Evolutionary conservation across 2,329 filamentous ascomycete genomes (phyloP).

Genomic region (Paraconiothyrium brasiliense): DNA sequence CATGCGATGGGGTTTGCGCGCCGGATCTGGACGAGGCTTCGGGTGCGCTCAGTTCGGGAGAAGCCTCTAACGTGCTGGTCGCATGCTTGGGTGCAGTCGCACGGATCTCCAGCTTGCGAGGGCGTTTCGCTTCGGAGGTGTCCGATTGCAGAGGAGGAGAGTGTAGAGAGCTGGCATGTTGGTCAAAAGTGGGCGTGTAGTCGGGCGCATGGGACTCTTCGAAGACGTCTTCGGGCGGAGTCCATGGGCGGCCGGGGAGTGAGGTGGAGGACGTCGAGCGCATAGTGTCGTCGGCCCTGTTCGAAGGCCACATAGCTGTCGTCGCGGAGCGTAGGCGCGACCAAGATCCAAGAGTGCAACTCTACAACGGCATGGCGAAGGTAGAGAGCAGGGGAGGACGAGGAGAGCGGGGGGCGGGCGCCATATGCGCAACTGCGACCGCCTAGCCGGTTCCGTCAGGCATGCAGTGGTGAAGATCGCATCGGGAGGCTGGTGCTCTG

Average conservation of each 20-base stretch:
- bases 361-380: conserved; percentile 12
- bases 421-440: neutral
- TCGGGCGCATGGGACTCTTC: conserved; percentile 28
- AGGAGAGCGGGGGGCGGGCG: neutral
- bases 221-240: conserved; percentile 43
- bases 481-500: neutral
- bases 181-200: conserved; percentile 11
- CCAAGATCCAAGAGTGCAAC: neutral
- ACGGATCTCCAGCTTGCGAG: conserved; percentile 27
- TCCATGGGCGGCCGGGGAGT: conserved; percentile 34
- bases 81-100: conserved; percentile 21
- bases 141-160: conserved; percentile 15
- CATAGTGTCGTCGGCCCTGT: conserved; percentile 29
- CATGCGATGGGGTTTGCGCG: neutral
- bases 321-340: conserved; percentile 17
- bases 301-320: conserved; percentile 26
- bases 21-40: neutral
- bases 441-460: neutral
- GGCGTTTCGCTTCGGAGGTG: conserved; percentile 18
- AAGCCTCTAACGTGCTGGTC: neutral
- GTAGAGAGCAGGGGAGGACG: neutral
- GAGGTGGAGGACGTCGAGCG: conserved; percentile 30
- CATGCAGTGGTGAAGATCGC: neutral
- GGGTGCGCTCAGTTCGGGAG: neutral
- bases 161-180: conserved; percentile 25